phyloP scores from a whole-genome alignment of 202 grass and related monocot species.

The Zizania palustris region DNA sequence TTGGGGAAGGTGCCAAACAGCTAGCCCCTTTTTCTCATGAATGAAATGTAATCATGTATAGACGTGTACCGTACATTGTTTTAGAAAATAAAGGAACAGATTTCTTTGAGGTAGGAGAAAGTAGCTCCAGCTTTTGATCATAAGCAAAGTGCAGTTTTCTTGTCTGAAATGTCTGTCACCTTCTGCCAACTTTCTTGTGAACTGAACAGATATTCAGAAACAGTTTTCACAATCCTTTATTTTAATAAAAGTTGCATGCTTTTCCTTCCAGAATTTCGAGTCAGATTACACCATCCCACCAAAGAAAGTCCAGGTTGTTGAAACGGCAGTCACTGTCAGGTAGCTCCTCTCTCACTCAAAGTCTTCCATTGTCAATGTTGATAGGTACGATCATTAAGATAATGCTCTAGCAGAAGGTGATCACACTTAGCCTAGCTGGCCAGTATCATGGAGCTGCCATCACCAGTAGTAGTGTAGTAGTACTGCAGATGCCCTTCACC shows the following conservation, averaged over 20 bases:
- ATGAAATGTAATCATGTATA: conserved; percentile 28
- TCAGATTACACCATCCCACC: conserved; percentile 65
- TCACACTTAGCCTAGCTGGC: conserved; percentile 30
- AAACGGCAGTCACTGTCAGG: conserved; percentile 64
- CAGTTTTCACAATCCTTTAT: neutral
- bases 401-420: conserved; percentile 9
- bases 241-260: neutral
- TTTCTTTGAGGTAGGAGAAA: conserved; percentile 37
- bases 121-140: conserved; percentile 36
- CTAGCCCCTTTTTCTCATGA: neutral
- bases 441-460: conserved; percentile 37
- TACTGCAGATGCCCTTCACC: conserved; percentile 28
- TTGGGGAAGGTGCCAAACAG: neutral
- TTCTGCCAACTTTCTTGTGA: conserved; percentile 25
- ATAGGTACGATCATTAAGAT: neutral
- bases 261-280: conserved; percentile 70
- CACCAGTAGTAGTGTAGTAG: conserved; percentile 12
- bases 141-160: conserved; percentile 33
- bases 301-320: conserved; percentile 63
- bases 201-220: conserved; percentile 29
- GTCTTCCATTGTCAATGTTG: conserved; percentile 43
- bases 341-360: conserved; percentile 10
- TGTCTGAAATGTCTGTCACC: conserved; percentile 9
- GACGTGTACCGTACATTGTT: conserved; percentile 35
- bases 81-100: conserved; percentile 27